Evolutionary conservation across 179 eudicot species (phyloP), one percentile per base, ranked within the genome.

Genomic region (Vitellaria paradoxa): DNA sequence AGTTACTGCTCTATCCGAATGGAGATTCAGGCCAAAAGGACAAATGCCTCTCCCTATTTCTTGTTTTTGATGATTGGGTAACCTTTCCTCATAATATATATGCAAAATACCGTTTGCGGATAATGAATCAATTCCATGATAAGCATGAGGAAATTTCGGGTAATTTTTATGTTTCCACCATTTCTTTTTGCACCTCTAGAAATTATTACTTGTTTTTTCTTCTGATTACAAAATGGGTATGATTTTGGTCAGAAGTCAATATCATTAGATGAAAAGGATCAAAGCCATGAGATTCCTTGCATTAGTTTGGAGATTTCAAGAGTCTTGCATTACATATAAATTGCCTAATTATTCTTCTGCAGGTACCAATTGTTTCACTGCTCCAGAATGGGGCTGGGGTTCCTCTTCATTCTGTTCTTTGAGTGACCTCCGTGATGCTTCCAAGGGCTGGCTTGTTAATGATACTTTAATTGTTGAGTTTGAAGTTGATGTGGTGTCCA

Each of bases 391-490:
- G 9, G 46, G 14, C 8, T 46, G 55, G 55, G 72, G 72, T 10
- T 0, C 0, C 6, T 2, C 18, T n/a, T 40, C 52, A n/a, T 40
- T 59, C 7, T 11, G 59, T 50, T 6, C 52, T 9, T 26, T 73
- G 26, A n/a, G 4, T 20, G n/a, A 59, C 8, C n/a, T 59, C 26
- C 4, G n/a, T 20, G 66, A 42, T 20, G 52, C 65, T 15, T 3
- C 55, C 2, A 59, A 73, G 52, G 76, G 76, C 11, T 37, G 57
- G 37, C 76, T 73, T 10, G 76, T 73, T 18, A 42, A 59, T n/a
- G 76, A 73, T 42, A 57, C 53, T 73, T 73, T 73, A 26, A 12
- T 59, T 42, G 42, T 73, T 73, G n/a, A 73, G n/a, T 65, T 37
- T 0, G 12, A 57, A 53, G 50, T 73, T 73, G 40, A 1, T 5